Evolutionary conservation across 164 flowering plant genomes (phyloP), one percentile per base, ranked within the genome.

Genomic region (Tetrastigma voinierianum): DNA sequence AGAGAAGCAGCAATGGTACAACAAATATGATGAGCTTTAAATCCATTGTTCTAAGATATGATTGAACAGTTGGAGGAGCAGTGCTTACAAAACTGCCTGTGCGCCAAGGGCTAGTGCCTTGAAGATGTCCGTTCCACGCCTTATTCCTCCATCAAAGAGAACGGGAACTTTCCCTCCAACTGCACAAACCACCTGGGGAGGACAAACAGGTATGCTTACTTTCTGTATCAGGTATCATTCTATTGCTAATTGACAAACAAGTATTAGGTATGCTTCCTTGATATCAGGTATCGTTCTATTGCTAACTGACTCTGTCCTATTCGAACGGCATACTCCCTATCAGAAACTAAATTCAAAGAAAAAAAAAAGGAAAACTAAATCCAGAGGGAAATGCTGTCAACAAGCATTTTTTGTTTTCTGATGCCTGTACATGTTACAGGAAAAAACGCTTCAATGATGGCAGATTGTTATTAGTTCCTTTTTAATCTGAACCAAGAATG

Each of bases 21-120:
- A 0, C 40, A 32, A 32, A 32, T 32, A 32, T 32, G 40, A 4
- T 4, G 40, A 32, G 40, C 6, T 32, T 32, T 3, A 32, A 32
- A 32, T n/a, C 6, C 40, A 32, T 32, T 2, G 40, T 32, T 32
- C 40, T 32, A 32, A 4, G 40, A 32, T 32, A 32, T n/a, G 10
- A 59, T 24, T 12, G 43, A 25, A 16, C 7, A 59, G 21, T 4
- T 15, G 9, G 11, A 6, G 45, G 7, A 20, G 51, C 44, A 48
- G 54, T 45, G 23, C 73, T 77, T 83, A 90, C 96, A 91, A 71
- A 44, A 91, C 88, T 67, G 94, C 96, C 74, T 81, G 77, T 46
- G 96, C 96, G 15, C 96, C 97, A 53, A 91, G 91, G n/a, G 97
- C 96, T 68, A 91, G 75, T 58, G 94, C 97, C 73, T 91, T 91